phyloP scores from a whole-genome alignment of 768 basidiomycete genomes.

The Auricularia auricula-judae region DNA sequence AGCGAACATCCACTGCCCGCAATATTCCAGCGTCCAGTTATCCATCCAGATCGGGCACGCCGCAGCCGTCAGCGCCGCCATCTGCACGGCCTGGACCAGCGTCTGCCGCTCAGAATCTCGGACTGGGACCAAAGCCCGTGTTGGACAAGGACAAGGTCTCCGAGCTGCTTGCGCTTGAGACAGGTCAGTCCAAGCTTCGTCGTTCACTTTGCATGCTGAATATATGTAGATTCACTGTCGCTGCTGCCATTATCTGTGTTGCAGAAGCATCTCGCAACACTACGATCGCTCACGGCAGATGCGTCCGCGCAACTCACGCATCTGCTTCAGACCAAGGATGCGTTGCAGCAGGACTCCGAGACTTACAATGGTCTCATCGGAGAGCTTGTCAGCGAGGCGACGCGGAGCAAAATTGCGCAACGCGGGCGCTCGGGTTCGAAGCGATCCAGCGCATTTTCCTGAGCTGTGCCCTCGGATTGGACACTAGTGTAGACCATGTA shows the following conservation, averaged over 20 bases:
- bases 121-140: conserved; percentile 68
- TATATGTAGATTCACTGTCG: conserved; percentile 49
- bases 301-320: conserved; percentile 71
- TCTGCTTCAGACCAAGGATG: conserved; percentile 69
- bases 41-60: conserved; percentile 43
- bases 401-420: conserved; percentile 18
- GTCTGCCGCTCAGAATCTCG: conserved; percentile 26
- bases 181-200: conserved; percentile 36
- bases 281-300: conserved; percentile 61
- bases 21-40: conserved; percentile 24
- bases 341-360: conserved; percentile 78
- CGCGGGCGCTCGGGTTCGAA: not conserved
- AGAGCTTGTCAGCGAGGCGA: conserved; percentile 82
- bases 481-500: not conserved
- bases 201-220: conserved; percentile 3
- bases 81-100: conserved; percentile 5
- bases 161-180: conserved; percentile 50
- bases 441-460: not conserved
- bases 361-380: conserved; percentile 86
- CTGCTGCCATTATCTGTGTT: conserved; percentile 59
- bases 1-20: conserved; percentile 7
- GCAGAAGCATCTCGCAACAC: conserved; percentile 53
- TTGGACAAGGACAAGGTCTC: conserved; percentile 57
- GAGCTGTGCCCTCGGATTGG: not conserved
- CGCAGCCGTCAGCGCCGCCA: conserved; percentile 22